Base-by-base conservation (phyloP, 805 yeast species). In the Lipomyces yamadae region DNA sequence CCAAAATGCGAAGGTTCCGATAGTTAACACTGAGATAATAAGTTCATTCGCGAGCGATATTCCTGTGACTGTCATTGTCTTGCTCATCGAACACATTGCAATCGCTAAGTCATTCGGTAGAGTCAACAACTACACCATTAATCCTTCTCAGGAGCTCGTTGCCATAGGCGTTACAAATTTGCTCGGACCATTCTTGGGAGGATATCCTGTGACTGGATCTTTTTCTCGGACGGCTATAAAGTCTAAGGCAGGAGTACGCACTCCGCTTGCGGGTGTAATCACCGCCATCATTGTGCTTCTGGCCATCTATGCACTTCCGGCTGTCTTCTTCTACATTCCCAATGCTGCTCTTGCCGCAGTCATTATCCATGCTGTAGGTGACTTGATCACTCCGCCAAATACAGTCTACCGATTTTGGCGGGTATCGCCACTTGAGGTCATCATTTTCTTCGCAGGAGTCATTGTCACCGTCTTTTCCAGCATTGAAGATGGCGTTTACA, bases 241-340 rank as follows among this genome's bases (percentile, higher is more conserved):
- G 48, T 42, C 48, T 3, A 42, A 42, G 24, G 48, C 48, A 5
- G 48, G 48, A 6, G 48, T 42, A 7, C 48, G 48, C 24, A 42
- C 24, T 4, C 48, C 48, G 48, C 48, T 42, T 5, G 48, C 48
- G 1, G 48, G 48, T 42, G 48, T 42, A 4, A n/a, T 42, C 24
- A 42, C 48, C 6, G 48, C 48, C 8, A 42, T 42, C 24, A 24
- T 42, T 15, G 48, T 42, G 10, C 48, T 42, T 2, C 24, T 42
- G 24, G 48, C 48, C 48, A 42, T 42, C 1, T 42, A 42, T 5
- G 48, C 48, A 15, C 48, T 42, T 42, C 24, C 48, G 10, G 48
- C 48, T 15, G 24, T 42, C 48, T 42, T 42, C 48, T 42, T 42
- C 24, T 42, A 42, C 48, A 42, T 42, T n/a, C 48, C 48, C n/a